Evolutionary conservation across 2,329 filamentous ascomycete species (phyloP), one percentile per base, ranked within the genome.

Genomic region (Ascochyta pisi): DNA sequence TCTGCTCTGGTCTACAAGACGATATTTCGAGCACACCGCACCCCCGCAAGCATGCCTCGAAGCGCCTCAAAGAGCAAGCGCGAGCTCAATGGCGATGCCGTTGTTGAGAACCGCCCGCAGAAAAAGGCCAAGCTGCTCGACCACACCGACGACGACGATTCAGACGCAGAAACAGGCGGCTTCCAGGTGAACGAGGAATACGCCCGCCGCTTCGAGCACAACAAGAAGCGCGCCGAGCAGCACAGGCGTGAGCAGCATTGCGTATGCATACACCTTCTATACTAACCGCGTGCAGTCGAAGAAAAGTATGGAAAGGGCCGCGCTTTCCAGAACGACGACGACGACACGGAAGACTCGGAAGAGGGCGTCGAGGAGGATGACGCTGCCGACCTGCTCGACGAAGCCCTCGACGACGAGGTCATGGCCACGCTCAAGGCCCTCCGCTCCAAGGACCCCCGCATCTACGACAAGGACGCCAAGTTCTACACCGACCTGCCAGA

Each of bases 211-310:
- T 98, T 96, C 68, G 95, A 99, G 76, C 85, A 98, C 79, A 99
- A 99, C 79, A 97, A 98, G 81, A 96, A 96, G 80, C 86, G 94
- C 54, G 93, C 96, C 73, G 95, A 99, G 74, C 80, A 87, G 61
- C 88, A 92, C 15, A 83, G 85, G 70, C 76, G 88, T 90, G 70
- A 67, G 85, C 77, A 22, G 13, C 6, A 19, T 0, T 3, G 1
- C 27, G 15, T 1, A 4, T 6, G 19, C 4, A 12, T 4, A 13
- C 41, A 29, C 35, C 15, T 4, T 12, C n/a, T 39, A 24, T n/a
- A 39, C 68, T 75, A 64, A 75, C 54, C 37, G 37, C 8, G 4
- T 22, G 6, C 54, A 94, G 90, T 98, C 72, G 92, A 98, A 77
- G 90, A 96, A 68, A 98, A 96, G 77, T 92, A 89, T 76, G 85